Percentiles rank a stretch among this genome's conserved stretches.
These are phyloP conservation scores for Leccinum fibrillosum DNA, from an alignment of 768 basidiomycete species.

Conservation along the genomic window DNA sequence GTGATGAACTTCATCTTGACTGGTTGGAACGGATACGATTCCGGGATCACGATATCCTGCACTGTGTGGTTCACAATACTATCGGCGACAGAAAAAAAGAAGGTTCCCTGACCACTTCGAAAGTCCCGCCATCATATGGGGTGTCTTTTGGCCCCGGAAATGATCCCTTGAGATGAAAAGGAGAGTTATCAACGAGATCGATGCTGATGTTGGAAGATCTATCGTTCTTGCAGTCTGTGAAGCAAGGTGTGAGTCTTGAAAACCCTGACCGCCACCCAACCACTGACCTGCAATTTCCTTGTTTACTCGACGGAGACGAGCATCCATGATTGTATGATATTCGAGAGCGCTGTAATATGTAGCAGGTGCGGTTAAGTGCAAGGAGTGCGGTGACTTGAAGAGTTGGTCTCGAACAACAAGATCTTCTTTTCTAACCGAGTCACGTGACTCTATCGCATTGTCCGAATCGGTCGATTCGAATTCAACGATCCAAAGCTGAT, in stretches of 20 bases:
- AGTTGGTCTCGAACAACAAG: neutral
- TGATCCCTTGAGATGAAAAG: slow-evolving; percentile 87
- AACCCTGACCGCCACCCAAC: neutral
- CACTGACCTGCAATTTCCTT: slow-evolving; percentile 85
- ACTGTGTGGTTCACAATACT: slow-evolving; percentile 1
- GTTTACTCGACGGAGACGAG: slow-evolving; percentile 84
- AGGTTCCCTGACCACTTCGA: slow-evolving; percentile 72
- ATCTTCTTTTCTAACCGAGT: neutral
- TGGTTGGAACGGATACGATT: slow-evolving; percentile 88
- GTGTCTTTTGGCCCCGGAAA: slow-evolving; percentile 92
- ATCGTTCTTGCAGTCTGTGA: slow-evolving; percentile 90
- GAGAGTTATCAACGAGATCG: slow-evolving; percentile 83
- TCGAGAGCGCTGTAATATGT: neutral
- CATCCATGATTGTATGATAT: slow-evolving; percentile 58
- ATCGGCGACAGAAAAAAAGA: slow-evolving; percentile 1
- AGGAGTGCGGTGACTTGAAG: neutral
- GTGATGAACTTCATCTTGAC: slow-evolving; percentile 99
- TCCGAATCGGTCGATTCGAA: neutral
- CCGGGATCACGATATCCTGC: slow-evolving; percentile 91
- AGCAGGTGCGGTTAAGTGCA: neutral
- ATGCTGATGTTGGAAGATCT: slow-evolving; percentile 84
- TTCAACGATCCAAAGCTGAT: neutral
- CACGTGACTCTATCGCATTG: slow-evolving; percentile 26
- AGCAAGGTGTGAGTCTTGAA: slow-evolving; percentile 8
- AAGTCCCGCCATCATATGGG: slow-evolving; percentile 89